Evolutionary conservation across 148 eudicot genomes (phyloP).

Genomic region (Tetragonia tetragonoides): DNA sequence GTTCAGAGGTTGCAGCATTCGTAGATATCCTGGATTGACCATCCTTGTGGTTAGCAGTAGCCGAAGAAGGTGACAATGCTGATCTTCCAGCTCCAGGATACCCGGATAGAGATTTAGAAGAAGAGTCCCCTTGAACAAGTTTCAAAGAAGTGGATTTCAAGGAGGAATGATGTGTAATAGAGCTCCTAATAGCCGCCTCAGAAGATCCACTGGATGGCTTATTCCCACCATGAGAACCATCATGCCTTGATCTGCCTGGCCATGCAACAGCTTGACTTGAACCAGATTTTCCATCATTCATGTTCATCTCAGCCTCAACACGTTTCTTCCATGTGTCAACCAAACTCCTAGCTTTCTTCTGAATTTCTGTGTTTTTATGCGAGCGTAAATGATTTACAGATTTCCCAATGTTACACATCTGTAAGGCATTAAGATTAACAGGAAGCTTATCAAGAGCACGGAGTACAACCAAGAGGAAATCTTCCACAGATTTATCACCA

Average conservation of each 20-base stretch:
- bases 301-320: conserved; percentile 87
- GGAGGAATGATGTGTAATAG: conserved; percentile 38
- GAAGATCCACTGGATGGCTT: conserved; percentile 42
- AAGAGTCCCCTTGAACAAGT: conserved; percentile 44
- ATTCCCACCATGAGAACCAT: conserved; percentile 46
- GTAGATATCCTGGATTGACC: conserved; percentile 25
- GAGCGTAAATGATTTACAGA: conserved; percentile 77
- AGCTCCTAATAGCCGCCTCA: conserved; percentile 42
- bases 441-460: conserved; percentile 88
- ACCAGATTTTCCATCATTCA: conserved; percentile 60
- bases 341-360: conserved; percentile 81
- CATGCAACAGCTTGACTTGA: conserved; percentile 50
- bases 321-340: conserved; percentile 96
- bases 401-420: conserved; percentile 78
- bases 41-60: conserved; percentile 34
- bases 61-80: conserved; percentile 32
- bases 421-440: conserved; percentile 76
- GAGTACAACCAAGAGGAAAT: conserved; percentile 77
- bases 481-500: conserved; percentile 67
- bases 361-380: conserved; percentile 78
- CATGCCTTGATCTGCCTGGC: conserved; percentile 55
- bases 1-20: conserved; percentile 45
- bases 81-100: conserved; percentile 42
- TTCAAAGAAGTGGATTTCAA: conserved; percentile 45
- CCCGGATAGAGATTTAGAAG: conserved; percentile 36